Conservation (phyloP, 2,329 filamentous ascomycete species). For the Pseudopyricularia cyperi region DNA sequence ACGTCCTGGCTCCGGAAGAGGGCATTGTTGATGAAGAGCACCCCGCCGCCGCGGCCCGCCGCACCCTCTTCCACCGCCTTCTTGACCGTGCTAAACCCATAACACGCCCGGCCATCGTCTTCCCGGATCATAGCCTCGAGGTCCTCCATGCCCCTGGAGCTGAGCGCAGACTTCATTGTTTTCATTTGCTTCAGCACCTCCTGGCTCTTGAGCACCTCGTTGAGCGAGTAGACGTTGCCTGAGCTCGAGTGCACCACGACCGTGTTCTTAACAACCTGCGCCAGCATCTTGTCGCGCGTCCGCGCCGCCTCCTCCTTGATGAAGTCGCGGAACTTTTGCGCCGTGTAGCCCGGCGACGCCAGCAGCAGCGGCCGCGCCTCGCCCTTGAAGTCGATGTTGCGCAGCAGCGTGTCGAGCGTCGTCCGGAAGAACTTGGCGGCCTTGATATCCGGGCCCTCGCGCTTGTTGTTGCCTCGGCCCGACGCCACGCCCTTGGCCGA, state of each 20-base stretch:
- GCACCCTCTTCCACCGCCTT: conserved; percentile 76
- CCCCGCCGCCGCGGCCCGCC: conserved; percentile 73
- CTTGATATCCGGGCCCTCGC: conserved; percentile 16
- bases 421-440: conserved; percentile 66
- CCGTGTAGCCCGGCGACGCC: conserved; percentile 81
- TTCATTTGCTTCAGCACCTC: conserved; percentile 66
- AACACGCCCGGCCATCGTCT: conserved; percentile 84
- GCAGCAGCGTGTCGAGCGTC: conserved; percentile 59
- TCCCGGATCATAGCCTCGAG: conserved; percentile 66
- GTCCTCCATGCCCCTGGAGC: conserved; percentile 73
- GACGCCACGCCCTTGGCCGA: conserved; percentile 39
- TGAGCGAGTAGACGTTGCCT: conserved; percentile 75
- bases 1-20: conserved; percentile 79
- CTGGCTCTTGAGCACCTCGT: conserved; percentile 72
- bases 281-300: conserved; percentile 55
- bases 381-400: conserved; percentile 59
- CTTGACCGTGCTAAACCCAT: conserved; percentile 72
- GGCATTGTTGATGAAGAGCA: conserved; percentile 74
- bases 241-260: conserved; percentile 74
- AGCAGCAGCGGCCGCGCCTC: conserved; percentile 62
- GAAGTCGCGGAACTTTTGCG: conserved; percentile 66
- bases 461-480: not conserved
- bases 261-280: conserved; percentile 45
- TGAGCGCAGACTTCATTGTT: conserved; percentile 77
- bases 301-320: conserved; percentile 46